Percentiles rank a stretch among this genome's conserved stretches.
Evolutionary conservation across 805 yeast species (phyloP).

Genomic region (Kazachstania kunashirensis): DNA sequence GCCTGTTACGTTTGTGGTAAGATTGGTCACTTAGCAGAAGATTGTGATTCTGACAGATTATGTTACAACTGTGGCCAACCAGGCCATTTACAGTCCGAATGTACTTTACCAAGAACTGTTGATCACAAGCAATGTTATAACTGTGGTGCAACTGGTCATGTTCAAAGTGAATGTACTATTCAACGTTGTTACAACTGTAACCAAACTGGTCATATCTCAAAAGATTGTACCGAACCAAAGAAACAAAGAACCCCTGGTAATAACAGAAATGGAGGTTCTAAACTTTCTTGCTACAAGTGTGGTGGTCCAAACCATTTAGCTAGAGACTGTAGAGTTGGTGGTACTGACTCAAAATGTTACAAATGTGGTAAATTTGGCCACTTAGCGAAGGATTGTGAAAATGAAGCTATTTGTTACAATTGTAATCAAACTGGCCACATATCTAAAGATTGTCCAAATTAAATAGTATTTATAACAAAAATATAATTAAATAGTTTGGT

Average conservation of each 20-base stretch:
- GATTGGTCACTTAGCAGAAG: constrained; percentile 83
- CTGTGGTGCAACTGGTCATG: constrained; percentile 86
- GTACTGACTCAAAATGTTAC: constrained; percentile 71
- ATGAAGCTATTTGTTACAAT: constrained; percentile 40
- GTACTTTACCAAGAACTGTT: constrained; percentile 81
- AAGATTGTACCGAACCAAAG: constrained; percentile 53
- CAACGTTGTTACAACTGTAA: constrained; percentile 75
- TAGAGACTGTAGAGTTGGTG: constrained; percentile 81
- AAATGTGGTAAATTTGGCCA: constrained; percentile 89
- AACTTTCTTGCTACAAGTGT: constrained; percentile 69
- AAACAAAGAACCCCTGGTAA: constrained; percentile 13
- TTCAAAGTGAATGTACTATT: constrained; percentile 71
- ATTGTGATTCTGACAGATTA: constrained; percentile 77
- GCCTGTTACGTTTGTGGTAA: constrained; percentile 90
- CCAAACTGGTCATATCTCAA: constrained; percentile 73
- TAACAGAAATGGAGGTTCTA: constrained; percentile 15
- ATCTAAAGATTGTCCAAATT: constrained; percentile 58
- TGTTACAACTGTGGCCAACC: constrained; percentile 90
- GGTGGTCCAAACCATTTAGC: constrained; percentile 93
- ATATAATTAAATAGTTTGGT: too few relatives aligned
- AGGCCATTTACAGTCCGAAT: constrained; percentile 81
- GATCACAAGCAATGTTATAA: constrained; percentile 84
- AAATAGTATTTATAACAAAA: too few relatives aligned
- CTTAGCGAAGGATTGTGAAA: constrained; percentile 72
- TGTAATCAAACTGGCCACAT: constrained; percentile 68